Percentiles rank a stretch among this genome's conserved stretches.
phyloP scores from a whole-genome alignment of 2,329 filamentous ascomycete species.

The Xenosphaeropsis pyriputrescens region DNA sequence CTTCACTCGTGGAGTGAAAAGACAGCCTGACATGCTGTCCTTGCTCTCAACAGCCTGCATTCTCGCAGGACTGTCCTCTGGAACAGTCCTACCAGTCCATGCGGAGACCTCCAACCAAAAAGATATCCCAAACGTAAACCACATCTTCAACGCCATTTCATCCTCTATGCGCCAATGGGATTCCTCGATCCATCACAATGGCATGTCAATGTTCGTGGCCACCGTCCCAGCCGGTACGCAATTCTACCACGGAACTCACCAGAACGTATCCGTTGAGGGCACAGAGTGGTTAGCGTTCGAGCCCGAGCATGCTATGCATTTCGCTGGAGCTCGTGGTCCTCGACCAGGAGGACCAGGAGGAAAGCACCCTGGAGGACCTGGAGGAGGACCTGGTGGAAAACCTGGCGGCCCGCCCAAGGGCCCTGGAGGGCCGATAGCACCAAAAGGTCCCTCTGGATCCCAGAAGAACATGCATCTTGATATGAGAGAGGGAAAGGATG shows the following conservation, averaged over 20 bases:
- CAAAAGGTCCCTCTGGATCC: not conserved
- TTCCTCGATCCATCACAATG: conserved; percentile 59
- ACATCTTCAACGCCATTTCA: conserved; percentile 60
- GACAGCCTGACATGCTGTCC: too few relatives aligned
- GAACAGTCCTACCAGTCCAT: too few relatives aligned
- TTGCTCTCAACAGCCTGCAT: too few relatives aligned
- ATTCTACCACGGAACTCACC: conserved; percentile 49
- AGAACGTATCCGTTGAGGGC: conserved; percentile 28
- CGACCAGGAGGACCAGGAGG: too few relatives aligned
- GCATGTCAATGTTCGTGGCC: conserved; percentile 56
- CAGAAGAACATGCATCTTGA: too few relatives aligned
- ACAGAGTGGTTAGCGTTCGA: conserved; percentile 67
- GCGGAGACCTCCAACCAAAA: too few relatives aligned
- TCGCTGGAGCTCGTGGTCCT: conserved; percentile 28
- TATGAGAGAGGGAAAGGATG: too few relatives aligned
- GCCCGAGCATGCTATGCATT: conserved; percentile 55
- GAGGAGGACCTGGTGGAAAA: too few relatives aligned
- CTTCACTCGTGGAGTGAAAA: too few relatives aligned
- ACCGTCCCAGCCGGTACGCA: conserved; percentile 48
- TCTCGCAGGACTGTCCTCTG: too few relatives aligned
- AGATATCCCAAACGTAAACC: conserved; percentile 32
- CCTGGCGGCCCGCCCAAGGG: too few relatives aligned
- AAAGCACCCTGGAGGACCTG: too few relatives aligned
- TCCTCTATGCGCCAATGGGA: conserved; percentile 63
- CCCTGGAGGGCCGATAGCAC: not conserved